phyloP scores from a whole-genome alignment of 2,329 filamentous ascomycete species.

The Talaromyces marneffei region DNA sequence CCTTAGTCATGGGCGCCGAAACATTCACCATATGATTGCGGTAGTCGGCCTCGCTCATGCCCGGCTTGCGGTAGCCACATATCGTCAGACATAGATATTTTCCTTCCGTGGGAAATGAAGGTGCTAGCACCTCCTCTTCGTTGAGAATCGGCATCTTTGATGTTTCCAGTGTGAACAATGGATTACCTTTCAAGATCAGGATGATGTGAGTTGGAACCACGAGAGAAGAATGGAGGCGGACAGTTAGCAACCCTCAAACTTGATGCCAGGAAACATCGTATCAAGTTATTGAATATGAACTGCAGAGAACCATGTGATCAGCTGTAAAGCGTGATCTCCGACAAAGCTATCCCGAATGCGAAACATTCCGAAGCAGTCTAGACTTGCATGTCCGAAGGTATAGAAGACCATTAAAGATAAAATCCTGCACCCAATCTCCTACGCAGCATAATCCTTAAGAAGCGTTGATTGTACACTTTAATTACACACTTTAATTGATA shows the following conservation, averaged over 20 bases:
- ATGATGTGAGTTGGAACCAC: not conserved
- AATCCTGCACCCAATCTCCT: not conserved
- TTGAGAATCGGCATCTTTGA: not conserved
- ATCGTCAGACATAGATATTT: constrained; percentile 45
- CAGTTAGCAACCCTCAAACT: not conserved
- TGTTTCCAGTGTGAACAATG: not conserved
- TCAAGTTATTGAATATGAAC: not conserved
- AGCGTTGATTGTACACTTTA: not conserved
- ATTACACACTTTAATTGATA: not conserved
- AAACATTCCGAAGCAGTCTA: not conserved
- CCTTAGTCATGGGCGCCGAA: constrained; percentile 43
- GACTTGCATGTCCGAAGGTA: not conserved
- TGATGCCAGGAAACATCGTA: not conserved
- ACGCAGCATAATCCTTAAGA: not conserved
- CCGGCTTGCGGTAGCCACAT: constrained; percentile 43
- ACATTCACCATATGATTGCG: constrained; percentile 44
- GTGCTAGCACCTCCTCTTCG: not conserved
- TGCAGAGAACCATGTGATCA: not conserved
- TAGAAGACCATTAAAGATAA: not conserved
- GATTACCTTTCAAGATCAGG: not conserved
- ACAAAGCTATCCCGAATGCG: not conserved
- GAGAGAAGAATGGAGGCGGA: not conserved
- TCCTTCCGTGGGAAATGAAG: not conserved
- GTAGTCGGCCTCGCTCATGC: constrained; percentile 47
- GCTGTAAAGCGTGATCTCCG: not conserved